Evolutionary conservation across 805 yeast genomes (phyloP).

Genomic region (Saturnispora kantuleensis): DNA sequence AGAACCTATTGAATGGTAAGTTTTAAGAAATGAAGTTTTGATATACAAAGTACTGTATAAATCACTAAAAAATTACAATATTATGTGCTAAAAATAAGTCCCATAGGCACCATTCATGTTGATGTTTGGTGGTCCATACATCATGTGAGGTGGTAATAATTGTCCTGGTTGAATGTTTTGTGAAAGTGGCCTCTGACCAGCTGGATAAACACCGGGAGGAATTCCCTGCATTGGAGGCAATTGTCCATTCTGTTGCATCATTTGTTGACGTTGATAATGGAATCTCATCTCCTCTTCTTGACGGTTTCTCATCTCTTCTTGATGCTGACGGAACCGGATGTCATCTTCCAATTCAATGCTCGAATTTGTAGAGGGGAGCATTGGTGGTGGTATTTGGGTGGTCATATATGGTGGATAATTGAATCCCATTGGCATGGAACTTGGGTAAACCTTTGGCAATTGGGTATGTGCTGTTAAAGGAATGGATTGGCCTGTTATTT

Average conservation of each 20-base stretch:
- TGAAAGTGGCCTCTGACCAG: not conserved
- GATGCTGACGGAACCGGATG: not conserved
- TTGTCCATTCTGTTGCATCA: not conserved
- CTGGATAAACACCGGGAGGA: too few relatives aligned
- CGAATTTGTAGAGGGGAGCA: not conserved
- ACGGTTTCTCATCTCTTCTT: constrained; percentile 2
- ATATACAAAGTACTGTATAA: not conserved
- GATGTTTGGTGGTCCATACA: too few relatives aligned
- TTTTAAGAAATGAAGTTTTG: constrained; percentile 31
- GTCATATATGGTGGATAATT: too few relatives aligned
- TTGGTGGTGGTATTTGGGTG: not conserved
- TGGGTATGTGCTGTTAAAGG: too few relatives aligned
- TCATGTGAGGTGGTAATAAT: too few relatives aligned
- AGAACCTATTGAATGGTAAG: constrained; percentile 61
- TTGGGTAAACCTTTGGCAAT: too few relatives aligned
- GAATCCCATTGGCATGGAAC: too few relatives aligned
- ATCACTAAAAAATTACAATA: not conserved
- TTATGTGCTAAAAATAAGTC: not conserved
- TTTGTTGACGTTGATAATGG: constrained; percentile 2
- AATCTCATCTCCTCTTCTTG: constrained; percentile 2
- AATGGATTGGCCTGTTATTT: too few relatives aligned
- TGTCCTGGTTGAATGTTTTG: not conserved
- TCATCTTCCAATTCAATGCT: not conserved
- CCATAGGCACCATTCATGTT: too few relatives aligned
- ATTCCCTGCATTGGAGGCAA: too few relatives aligned